phyloP scores from a whole-genome alignment of 2,329 filamentous ascomycete species.

The Alternaria gansuensis region DNA sequence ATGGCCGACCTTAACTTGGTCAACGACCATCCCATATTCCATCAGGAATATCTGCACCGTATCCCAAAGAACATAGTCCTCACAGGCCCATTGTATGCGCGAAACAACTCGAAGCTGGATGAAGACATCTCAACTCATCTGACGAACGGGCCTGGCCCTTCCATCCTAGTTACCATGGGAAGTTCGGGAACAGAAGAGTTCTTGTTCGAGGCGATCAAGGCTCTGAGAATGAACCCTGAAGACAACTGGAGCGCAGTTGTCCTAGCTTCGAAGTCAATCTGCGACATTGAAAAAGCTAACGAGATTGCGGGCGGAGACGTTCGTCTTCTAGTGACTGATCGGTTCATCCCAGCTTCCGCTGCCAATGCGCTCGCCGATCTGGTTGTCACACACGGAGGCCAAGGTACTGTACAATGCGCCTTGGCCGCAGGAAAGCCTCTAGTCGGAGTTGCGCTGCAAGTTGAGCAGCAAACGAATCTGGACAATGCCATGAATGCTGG shows the following conservation, averaged over 20 bases:
- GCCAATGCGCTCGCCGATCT: conserved; percentile 44
- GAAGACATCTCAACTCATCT: conserved; percentile 41
- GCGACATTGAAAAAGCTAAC: conserved; percentile 40
- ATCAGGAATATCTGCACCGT: conserved; percentile 42
- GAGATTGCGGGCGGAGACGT: conserved; percentile 36
- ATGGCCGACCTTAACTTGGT: conserved; percentile 49
- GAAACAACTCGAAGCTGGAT: conserved; percentile 36
- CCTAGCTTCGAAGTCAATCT: conserved; percentile 45
- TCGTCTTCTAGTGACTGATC: conserved; percentile 43
- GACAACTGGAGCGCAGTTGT: conserved; percentile 46
- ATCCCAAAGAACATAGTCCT: conserved; percentile 45
- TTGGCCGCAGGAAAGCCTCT: conserved; percentile 45
- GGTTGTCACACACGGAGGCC: conserved; percentile 44
- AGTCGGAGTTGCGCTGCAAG: conserved; percentile 46
- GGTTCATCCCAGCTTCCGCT: conserved; percentile 42
- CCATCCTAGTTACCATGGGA: conserved; percentile 46
- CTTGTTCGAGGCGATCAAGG: conserved; percentile 45
- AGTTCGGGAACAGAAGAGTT: conserved; percentile 46
- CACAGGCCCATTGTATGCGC: conserved; percentile 42
- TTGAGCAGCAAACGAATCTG: conserved; percentile 49
- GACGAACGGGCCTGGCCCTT: conserved; percentile 32
- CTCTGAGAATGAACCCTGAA: conserved; percentile 33
- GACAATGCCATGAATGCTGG: conserved; percentile 48
- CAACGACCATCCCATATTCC: conserved; percentile 47
- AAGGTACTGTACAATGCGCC: conserved; percentile 47